Base-by-base conservation (phyloP, 108 stramenopile species). In the Cyclostephanos invisitatus region DNA sequence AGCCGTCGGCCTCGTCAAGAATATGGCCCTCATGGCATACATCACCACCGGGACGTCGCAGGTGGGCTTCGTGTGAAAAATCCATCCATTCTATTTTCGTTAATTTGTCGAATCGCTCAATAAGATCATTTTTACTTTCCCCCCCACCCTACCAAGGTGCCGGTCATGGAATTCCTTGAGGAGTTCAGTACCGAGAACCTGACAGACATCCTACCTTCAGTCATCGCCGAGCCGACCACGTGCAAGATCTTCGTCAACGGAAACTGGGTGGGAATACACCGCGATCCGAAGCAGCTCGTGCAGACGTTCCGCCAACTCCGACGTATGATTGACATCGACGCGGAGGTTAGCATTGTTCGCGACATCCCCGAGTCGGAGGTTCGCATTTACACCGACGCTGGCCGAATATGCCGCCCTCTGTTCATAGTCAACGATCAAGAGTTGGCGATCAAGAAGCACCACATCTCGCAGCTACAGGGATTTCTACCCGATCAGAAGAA, bases 241-340 rank as follows among this genome's bases (percentile, higher is more conserved):
- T 98, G 97, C 62, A 97, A 97, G 84, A 97, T 99, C 40, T 98
- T 99, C 76, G 96, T 98, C 51, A 98, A 99, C 77, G 98, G 99
- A 1, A 96, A 95, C 72, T 98, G 98, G 96, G 91, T 98, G n/a
- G 98, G 99, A 15, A 91, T 99, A 55, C 96, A 97, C 72, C 90
- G 93, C 28, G 97, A 98, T 60, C 97, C 98, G 22, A 91, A 95
- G 58, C 79, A 78, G 25, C 83, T 96, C 59, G 96, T 96, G 48
- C 84, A 93, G 59, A 97, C 95, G 1, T 91, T 98, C 76, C 92
- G 96, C 21, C 85, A 87, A 11, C 84, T 96, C 14, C 93, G 98
- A 62, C 86, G 99, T 44, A 86, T 87, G 81, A 86, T 97, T 44
- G 97, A 97, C 70, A 96, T 99, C 74, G 97, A 97, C 77, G 91